phyloP scores from a whole-genome alignment of 345 rosid species.

The Erodium maritimum region DNA sequence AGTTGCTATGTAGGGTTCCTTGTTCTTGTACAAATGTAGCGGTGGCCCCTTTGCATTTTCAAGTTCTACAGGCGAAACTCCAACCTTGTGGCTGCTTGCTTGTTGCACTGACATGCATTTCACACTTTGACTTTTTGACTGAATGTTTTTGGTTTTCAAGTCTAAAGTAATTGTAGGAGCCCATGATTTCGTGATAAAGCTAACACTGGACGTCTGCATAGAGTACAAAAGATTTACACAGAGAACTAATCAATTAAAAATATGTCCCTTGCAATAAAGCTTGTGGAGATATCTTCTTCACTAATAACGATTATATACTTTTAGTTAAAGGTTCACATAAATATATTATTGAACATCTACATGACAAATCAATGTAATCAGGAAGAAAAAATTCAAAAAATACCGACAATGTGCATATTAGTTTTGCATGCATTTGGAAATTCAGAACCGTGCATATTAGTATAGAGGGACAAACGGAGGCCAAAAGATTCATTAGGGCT shows the following conservation, averaged over 20 bases:
- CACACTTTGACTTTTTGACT: conserved; percentile 15
- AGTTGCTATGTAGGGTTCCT: conserved; percentile 87
- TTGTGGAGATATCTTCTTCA: neutral
- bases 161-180: conserved; percentile 29
- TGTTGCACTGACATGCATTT: conserved; percentile 86
- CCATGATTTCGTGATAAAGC: conserved; percentile 48
- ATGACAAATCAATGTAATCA: too few species aligned
- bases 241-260: conserved; percentile 4
- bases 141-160: conserved; percentile 27
- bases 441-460: too few species aligned
- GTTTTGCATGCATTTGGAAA: too few species aligned
- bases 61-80: conserved; percentile 59
- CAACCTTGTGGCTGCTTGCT: conserved; percentile 58
- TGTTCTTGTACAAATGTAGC: conserved; percentile 59
- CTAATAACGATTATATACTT: too few species aligned
- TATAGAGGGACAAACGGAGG: too few species aligned
- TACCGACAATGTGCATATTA: too few species aligned
- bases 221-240: neutral
- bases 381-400: too few species aligned
- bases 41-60: conserved; percentile 77
- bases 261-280: neutral
- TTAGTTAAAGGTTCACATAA: neutral
- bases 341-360: too few species aligned
- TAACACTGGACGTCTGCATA: conserved; percentile 46
- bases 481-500: too few species aligned